Percentiles rank a stretch among this genome's conserved stretches.
phyloP scores from a whole-genome alignment of 2,329 filamentous ascomycete genomes.

The Leptographium flavum region DNA sequence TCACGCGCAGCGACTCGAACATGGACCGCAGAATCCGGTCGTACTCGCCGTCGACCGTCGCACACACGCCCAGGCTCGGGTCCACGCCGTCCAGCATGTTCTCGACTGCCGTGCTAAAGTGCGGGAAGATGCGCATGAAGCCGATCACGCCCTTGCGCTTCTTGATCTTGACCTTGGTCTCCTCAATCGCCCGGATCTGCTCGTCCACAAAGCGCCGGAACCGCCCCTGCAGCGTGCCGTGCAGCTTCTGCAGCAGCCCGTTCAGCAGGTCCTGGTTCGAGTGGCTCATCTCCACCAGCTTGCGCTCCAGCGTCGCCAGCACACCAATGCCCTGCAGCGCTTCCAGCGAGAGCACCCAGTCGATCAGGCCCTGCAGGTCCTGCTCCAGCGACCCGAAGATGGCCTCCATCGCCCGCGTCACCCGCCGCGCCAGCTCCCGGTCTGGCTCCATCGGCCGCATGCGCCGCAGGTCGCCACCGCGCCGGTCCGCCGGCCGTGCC shows the following conservation, averaged over 20 bases:
- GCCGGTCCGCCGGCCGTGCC: slow-evolving; percentile 50
- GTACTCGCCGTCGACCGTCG: slow-evolving; percentile 76
- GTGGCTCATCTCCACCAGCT: slow-evolving; percentile 65
- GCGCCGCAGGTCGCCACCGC: slow-evolving; percentile 56
- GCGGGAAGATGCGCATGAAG: slow-evolving; percentile 87
- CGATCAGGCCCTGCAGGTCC: slow-evolving; percentile 65
- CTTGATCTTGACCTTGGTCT: slow-evolving; percentile 97
- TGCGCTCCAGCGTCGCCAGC: slow-evolving; percentile 65
- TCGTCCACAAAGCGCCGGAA: slow-evolving; percentile 89
- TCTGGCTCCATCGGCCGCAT: slow-evolving; percentile 79
- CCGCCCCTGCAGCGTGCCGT: slow-evolving; percentile 55
- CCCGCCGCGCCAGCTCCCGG: slow-evolving; percentile 66
- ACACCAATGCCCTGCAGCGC: slow-evolving; percentile 87
- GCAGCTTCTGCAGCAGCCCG: slow-evolving; percentile 61
- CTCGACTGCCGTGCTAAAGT: slow-evolving; percentile 71
- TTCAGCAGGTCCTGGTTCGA: slow-evolving; percentile 89
- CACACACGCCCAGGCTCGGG: slow-evolving; percentile 47
- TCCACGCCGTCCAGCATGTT: slow-evolving; percentile 57
- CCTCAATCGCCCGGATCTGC: slow-evolving; percentile 89
- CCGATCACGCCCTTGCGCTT: slow-evolving; percentile 94
- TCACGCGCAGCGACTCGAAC: slow-evolving; percentile 94
- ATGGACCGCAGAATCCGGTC: slow-evolving; percentile 81
- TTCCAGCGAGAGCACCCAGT: slow-evolving; percentile 71
- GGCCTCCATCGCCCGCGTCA: slow-evolving; percentile 79
- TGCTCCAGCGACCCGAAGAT: slow-evolving; percentile 71